Base-by-base conservation (phyloP, 371 early-diverging fungal species). In the Gilbertella persicaria region DNA sequence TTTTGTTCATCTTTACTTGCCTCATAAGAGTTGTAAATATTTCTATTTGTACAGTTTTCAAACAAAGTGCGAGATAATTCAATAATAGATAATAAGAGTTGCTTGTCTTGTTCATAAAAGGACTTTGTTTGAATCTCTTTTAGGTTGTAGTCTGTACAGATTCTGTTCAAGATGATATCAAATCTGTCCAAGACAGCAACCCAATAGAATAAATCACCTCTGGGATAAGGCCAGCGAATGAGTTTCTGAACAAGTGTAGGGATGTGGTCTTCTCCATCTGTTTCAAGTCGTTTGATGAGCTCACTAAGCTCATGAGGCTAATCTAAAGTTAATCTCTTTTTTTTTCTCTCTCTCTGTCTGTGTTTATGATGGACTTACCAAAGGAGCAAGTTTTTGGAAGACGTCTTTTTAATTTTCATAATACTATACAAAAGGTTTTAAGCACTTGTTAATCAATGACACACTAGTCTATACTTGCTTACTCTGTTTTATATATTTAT, bases 131-230 rank as follows among this genome's bases (percentile, higher is more conserved):
- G 90, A 10, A 87, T 69, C 40, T 78, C 74, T 33, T 73, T 69
- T 44, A 93, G 64, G 38, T 84, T 79, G 62, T 83, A 87, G 43
- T 82, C 76, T 50, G 78, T 69, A 58, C 86, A 83, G 14, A 85
- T 63, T 21, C 64, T 64, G 45, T 84, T 88, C 33, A 98, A 76
- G 38, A 96, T 86, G 7, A 62, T 66, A 64, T 97, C 98, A 60
- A 96, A 95, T 24, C 94, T 84, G 73, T 98, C 93, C 38, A 98
- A 83, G 0, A 95, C 95, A 16, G 83, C 76, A 17, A 94, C 89
- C 97, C 97, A 98, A 56, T 95, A 92, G 72, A 87, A 94, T 45
- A 97, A 77, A 64, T 98, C 99, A 40, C 93, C 90, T 53, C 94
- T 88, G 25, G 89, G 88, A 69, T 84, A 92, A 21, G 73, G 67